A percentile compares a stretch with the other conserved stretches of the same genome.
Conservation (phyloP, 352 stramenopile species). For the Globisporangium mamillatum region DNA sequence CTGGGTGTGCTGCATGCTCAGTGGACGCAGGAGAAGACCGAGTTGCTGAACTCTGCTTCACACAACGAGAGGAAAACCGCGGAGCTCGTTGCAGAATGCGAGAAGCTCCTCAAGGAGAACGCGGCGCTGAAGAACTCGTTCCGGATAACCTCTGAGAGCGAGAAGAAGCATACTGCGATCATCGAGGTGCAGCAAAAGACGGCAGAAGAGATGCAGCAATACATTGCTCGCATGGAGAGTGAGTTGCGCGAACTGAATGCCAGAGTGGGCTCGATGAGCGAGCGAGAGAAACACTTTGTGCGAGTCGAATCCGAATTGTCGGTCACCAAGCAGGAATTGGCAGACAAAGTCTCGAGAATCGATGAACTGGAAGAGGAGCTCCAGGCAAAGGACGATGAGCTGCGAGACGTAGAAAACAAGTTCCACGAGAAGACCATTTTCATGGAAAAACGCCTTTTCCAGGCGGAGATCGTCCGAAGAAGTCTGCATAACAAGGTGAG, state of each 20-base stretch:
- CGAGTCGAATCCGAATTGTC: conserved; percentile 35
- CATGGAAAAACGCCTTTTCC: conserved; percentile 52
- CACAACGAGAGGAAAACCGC: conserved; percentile 35
- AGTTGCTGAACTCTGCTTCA: conserved; percentile 29
- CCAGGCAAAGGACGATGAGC: conserved; percentile 26
- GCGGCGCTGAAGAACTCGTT: conserved; percentile 32
- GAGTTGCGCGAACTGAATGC: conserved; percentile 32
- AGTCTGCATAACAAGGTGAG: conserved; percentile 84
- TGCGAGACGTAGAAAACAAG: conserved; percentile 22
- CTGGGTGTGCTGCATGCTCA: conserved; percentile 48
- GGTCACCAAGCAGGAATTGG: conserved; percentile 32
- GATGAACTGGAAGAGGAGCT: conserved; percentile 38
- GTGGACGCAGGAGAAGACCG: conserved; percentile 61
- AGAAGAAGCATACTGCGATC: conserved; percentile 28
- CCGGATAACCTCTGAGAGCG: conserved; percentile 25
- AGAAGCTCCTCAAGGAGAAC: conserved; percentile 42
- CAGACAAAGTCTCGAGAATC: conserved; percentile 24
- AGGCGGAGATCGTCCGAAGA: conserved; percentile 67
- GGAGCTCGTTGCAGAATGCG: conserved; percentile 31
- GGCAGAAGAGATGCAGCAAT: conserved; percentile 24
- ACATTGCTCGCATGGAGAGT: conserved; percentile 31
- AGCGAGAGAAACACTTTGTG: conserved; percentile 40
- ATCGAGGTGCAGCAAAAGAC: conserved; percentile 27
- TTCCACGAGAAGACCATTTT: conserved; percentile 29
- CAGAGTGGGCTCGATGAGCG: conserved; percentile 23